Base-by-base conservation (phyloP, 2,329 filamentous ascomycete genomes). In the Talaromyces sp. region DNA sequence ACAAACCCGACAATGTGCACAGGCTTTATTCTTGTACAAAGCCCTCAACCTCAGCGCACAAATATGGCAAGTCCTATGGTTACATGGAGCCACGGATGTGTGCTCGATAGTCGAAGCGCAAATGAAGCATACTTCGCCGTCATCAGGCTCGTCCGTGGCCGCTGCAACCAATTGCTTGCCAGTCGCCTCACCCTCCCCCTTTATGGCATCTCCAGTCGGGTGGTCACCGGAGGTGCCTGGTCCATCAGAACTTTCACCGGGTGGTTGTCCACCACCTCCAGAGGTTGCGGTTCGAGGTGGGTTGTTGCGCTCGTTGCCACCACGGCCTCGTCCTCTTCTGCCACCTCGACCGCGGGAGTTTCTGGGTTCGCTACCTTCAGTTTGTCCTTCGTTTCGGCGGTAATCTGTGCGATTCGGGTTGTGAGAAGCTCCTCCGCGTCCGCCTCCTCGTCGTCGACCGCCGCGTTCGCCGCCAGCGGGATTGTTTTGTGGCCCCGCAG, bases 11-110 rank as follows among this genome's bases (percentile, higher is more conserved):
- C 95, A 99, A 78, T 98, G 93, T n/a, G 93, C 91, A 79, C 95
- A 99, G 69, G 93, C 91, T 78, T 96, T 96, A 67, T 89, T 96
- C 82, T 97, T 98, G 80, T 98, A 99, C 52, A 99, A 82, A 0
- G 94, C 95, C 71, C 95, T 87, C 86, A 98, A 87, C 66, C 95
- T 87, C 70, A 99, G 81, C 10, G 93, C 90, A 78, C 95, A 99
- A 69, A 98, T 97, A 80, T 99, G 95, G 76, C 95, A 99, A 58
- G 94, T 97, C 65, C 91, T 87, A 80, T 99, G 95, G 78, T 97
- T 98, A 80, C 95, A 99, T 22, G 95, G 94, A 37, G 93, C 89
- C 69, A 99, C 88, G 10, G 93, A 90, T 71, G 92, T 89, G 81
- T 98, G 93, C 58, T 90, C 87, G 57, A 99, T 89, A 2, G 89